These are phyloP conservation scores for Coriaria nepalensis DNA, from an alignment of 306 rosid genomes.

Conservation along the genomic window DNA sequence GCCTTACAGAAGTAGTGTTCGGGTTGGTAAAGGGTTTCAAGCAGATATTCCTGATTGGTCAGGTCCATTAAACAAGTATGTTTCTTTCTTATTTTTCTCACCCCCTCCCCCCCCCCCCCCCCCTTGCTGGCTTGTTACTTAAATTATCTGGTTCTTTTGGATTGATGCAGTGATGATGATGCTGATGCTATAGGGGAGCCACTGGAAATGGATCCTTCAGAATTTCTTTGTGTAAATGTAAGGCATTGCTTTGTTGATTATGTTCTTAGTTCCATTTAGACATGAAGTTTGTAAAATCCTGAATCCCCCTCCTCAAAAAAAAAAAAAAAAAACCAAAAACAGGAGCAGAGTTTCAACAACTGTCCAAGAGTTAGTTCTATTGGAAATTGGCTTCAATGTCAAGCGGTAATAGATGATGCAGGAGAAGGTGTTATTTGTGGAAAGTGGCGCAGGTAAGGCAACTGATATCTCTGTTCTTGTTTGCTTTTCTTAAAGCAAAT, in stretches of 20 bases:
- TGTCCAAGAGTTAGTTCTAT: slow-evolving; percentile 30
- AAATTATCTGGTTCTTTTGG: slow-evolving; percentile 15
- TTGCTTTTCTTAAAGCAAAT: background rate
- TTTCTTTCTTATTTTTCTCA: slow-evolving; percentile 13
- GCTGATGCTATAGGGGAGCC: slow-evolving; percentile 35
- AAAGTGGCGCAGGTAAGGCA: slow-evolving; percentile 77
- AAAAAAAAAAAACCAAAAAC: slow-evolving; percentile 7
- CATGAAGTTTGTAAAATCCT: slow-evolving; percentile 1
- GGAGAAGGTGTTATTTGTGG: slow-evolving; percentile 51
- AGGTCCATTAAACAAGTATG: slow-evolving; percentile 51
- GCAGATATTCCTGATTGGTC: slow-evolving; percentile 75
- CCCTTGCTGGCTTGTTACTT: slow-evolving; percentile 7
- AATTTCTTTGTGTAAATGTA: slow-evolving; percentile 34
- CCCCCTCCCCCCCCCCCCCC: background rate
- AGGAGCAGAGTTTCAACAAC: slow-evolving; percentile 38
- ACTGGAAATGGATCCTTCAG: slow-evolving; percentile 34
- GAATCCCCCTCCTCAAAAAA: background rate
- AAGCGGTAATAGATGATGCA: slow-evolving; percentile 29
- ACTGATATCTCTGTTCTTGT: background rate
- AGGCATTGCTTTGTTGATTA: slow-evolving; percentile 16
- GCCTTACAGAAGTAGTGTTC: slow-evolving; percentile 41
- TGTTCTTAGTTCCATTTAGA: slow-evolving; percentile 15
- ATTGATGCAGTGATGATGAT: slow-evolving; percentile 41
- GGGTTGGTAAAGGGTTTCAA: slow-evolving; percentile 94
- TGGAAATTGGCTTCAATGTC: slow-evolving; percentile 92